Evolutionary conservation across 2,329 filamentous ascomycete genomes (phyloP).

Genomic region (Trichoderma arundinaceum): DNA sequence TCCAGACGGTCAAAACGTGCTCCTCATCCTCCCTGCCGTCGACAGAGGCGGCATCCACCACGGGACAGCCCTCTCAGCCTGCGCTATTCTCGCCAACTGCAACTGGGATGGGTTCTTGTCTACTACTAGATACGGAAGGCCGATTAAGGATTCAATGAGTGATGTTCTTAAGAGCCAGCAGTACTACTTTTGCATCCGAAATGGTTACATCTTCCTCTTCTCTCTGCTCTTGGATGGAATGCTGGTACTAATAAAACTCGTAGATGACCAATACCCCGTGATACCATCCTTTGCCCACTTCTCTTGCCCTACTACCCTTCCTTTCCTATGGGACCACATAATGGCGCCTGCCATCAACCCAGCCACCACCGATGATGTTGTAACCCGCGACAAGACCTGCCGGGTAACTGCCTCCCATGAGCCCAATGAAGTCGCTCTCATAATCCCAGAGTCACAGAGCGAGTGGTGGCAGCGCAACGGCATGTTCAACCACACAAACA

Average conservation of each 20-base stretch:
- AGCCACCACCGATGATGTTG: conserved; percentile 21
- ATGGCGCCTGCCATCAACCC: neutral
- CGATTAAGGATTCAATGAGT: neutral
- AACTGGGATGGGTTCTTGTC: conserved; percentile 29
- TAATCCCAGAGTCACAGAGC: conserved; percentile 30
- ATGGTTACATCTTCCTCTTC: too few relatives aligned
- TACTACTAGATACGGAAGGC: neutral
- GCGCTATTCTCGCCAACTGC: conserved; percentile 29
- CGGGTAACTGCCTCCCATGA: conserved; percentile 25
- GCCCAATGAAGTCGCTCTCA: conserved; percentile 27
- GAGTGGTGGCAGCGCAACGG: conserved; percentile 31
- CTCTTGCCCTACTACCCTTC: conserved; percentile 13
- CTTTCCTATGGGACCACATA: conserved; percentile 24
- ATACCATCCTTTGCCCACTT: conserved; percentile 27
- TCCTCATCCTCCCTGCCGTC: conserved; percentile 29
- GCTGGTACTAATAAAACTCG: neutral
- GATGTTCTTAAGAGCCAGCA: neutral
- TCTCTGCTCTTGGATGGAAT: neutral
- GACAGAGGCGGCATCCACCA: conserved; percentile 28
- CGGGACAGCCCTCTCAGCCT: conserved; percentile 30
- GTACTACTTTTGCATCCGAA: neutral
- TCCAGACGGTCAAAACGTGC: conserved; percentile 23
- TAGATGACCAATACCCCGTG: conserved; percentile 29
- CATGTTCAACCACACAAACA: conserved; percentile 28
- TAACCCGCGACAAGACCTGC: conserved; percentile 24